Evolutionary conservation across 2,329 filamentous ascomycete genomes (phyloP), one percentile per base, ranked within the genome.

Genomic region (Fonsecaea pedrosoi): DNA sequence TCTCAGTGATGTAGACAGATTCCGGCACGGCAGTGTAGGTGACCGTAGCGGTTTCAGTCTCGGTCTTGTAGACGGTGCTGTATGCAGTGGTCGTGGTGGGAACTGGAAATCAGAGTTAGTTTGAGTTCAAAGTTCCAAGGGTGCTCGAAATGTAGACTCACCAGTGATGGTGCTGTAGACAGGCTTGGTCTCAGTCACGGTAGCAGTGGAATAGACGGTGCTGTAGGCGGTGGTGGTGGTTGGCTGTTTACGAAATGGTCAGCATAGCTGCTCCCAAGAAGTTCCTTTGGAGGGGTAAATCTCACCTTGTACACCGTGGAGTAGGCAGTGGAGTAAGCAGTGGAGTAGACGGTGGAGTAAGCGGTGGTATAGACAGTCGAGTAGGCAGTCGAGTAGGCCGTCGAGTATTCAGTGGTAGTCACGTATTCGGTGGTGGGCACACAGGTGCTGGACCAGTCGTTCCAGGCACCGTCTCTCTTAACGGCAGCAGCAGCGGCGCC

Each of bases 291-390:
- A 21, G 18, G 18, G 7, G 10, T 50, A 25, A 25, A 3, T 50
- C 45, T 50, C 10, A 50, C 45, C 21, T 50, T 48, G 45, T 40
- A 48, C 45, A 61, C 12, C n/a, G 45, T 54, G 45, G 53, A 55
- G 34, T 55, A 55, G 10, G 42, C 59, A 2, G 59, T 61, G 4
- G 34, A 38, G n/a, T 50, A 61, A 34, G 45, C 59, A 12, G 59
- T 61, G 45, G 45, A 50, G 25, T 50, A 50, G 6, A 35, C 59
- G 15, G 45, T 61, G 13, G 15, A 18, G 12, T 30, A 53, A 34
- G 45, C 34, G 34, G 58, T 61, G n/a, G 59, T 40, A 35, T 61
- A 61, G 10, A 38, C 45, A 12, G 59, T 61, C 32, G 59, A 61
- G 48, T 61, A 61, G 15, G 18, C 45, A 18, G 59, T 61, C 8